phyloP scores from a whole-genome alignment of 495 filamentous ascomycete species.

The Darksidea phi region DNA sequence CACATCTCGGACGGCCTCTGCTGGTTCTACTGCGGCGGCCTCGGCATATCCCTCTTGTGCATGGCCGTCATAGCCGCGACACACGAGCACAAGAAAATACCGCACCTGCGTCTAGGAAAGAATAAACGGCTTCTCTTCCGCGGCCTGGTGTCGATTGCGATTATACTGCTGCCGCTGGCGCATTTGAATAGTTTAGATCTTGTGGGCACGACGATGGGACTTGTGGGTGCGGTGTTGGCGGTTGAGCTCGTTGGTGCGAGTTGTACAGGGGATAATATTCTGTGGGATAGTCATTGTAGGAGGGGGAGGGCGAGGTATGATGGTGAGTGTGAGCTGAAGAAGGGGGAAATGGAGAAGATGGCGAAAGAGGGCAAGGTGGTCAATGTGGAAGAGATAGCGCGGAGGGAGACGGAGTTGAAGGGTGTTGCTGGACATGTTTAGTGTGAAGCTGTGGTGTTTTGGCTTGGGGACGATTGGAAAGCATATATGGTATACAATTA shows the following conservation, averaged over 20 bases:
- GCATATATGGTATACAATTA: no score
- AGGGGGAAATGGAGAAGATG: slow-evolving; percentile 42
- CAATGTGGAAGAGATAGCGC: slow-evolving; percentile 45
- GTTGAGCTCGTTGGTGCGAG: slow-evolving; percentile 54
- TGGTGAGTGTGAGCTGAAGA: slow-evolving; percentile 43
- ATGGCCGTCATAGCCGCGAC: slow-evolving; percentile 51
- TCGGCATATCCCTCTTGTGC: slow-evolving; percentile 52
- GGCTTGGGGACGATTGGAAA: no score
- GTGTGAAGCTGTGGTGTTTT: no score
- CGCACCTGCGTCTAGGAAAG: slow-evolving; percentile 50
- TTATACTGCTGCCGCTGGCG: slow-evolving; percentile 52
- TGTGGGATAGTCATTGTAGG: slow-evolving; percentile 32
- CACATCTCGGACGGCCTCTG: slow-evolving; percentile 51
- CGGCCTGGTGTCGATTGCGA: slow-evolving; percentile 47
- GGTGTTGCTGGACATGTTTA: slow-evolving; percentile 1
- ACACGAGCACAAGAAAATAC: slow-evolving; percentile 48
- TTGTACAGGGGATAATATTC: slow-evolving; percentile 48
- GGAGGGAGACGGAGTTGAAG: slow-evolving; percentile 33
- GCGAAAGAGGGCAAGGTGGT: slow-evolving; percentile 39
- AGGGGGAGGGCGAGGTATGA: slow-evolving; percentile 40
- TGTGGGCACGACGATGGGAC: slow-evolving; percentile 50
- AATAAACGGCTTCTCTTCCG: slow-evolving; percentile 48
- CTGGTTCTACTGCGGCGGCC: slow-evolving; percentile 60
- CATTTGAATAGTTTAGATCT: slow-evolving; percentile 51
- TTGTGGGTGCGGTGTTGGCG: slow-evolving; percentile 49